Evolutionary conservation across 2,329 filamentous ascomycete genomes (phyloP), one percentile per base, ranked within the genome.

Genomic region (Talaromyces sp.): DNA sequence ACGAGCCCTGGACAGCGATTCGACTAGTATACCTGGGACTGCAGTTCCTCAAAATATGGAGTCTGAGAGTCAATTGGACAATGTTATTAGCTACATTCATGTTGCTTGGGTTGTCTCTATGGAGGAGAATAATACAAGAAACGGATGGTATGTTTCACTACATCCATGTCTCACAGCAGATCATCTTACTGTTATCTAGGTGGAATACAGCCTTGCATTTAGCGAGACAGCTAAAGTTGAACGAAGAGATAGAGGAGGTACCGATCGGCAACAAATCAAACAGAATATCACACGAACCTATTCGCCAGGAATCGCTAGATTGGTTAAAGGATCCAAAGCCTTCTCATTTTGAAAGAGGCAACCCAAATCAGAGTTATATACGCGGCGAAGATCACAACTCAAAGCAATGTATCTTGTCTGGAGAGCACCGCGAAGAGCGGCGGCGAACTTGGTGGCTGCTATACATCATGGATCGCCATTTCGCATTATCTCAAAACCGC

Each of bases 391-490:
- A 27, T 9, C 9, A 27, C 9, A 27, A 9, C 53, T 6, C 67
- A 60, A 0, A 61, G 50, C 33, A 60, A 76, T 16, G 35, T 10
- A 33, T 54, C 1, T 77, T 80, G 20, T 85, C 86, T 0, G 91
- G 95, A 64, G 92, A 97, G 70, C 89, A 94, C 68, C 84, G 90
- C 47, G 92, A 96, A 74, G 92, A 97, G 71, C 82, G 92, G 45
- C 85, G 92, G 51, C 85, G 92, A 30, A 90, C 93, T 54, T 97
- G 92, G 92, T 97, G 92, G 92, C 82, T 96, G 9, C 79, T 94
- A 47, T 97, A 95, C 75, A 91, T 90, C 40, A 89, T 95, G 55
- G 92, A 97, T 71, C 86, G 92, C 37, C 92, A 96, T 74, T 77
- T 97, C 36, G 90, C 91, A 0, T 77, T 97, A 9, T 96, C 91